Percentiles rank a stretch among this genome's conserved stretches.
phyloP scores from a whole-genome alignment of 2,329 filamentous ascomycete species.

The Ilyonectria robusta region DNA sequence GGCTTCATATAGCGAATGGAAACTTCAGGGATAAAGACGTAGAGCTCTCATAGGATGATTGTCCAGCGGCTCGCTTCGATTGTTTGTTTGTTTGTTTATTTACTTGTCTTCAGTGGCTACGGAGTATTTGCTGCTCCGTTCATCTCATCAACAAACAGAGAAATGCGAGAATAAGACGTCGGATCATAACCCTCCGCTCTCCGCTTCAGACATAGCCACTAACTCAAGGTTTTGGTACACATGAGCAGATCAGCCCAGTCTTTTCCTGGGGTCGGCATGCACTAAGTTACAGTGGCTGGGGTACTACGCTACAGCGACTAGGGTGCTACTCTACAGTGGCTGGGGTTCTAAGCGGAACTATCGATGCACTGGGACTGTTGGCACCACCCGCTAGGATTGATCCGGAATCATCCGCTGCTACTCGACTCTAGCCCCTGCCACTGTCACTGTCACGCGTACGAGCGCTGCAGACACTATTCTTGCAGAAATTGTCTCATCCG shows the following conservation, averaged over 20 bases:
- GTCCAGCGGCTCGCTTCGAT: background rate
- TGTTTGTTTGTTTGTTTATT: background rate
- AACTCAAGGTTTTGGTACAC: slow-evolving; percentile 3
- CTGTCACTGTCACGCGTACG: slow-evolving; percentile 2
- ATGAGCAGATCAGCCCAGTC: slow-evolving; percentile 25
- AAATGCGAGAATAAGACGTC: slow-evolving; percentile 6
- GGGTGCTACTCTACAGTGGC: background rate
- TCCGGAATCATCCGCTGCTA: slow-evolving; percentile 1
- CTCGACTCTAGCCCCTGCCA: background rate
- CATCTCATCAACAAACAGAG: background rate
- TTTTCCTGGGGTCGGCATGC: slow-evolving; percentile 1
- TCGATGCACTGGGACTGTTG: slow-evolving; percentile 3
- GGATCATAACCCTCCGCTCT: slow-evolving; percentile 7
- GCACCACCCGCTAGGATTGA: background rate
- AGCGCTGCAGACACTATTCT: slow-evolving; percentile 3
- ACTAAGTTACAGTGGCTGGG: background rate
- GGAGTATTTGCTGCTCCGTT: too few relatives aligned
- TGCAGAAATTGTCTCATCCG: slow-evolving; percentile 5
- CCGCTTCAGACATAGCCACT: slow-evolving; percentile 4
- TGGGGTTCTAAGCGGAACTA: slow-evolving; percentile 3
- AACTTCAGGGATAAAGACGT: background rate
- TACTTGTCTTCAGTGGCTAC: background rate
- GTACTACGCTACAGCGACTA: background rate
- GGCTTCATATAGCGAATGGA: slow-evolving; percentile 2
- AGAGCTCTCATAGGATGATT: background rate